Base-by-base conservation (phyloP, 306 rosid genomes). In the Canavalia gladiata region DNA sequence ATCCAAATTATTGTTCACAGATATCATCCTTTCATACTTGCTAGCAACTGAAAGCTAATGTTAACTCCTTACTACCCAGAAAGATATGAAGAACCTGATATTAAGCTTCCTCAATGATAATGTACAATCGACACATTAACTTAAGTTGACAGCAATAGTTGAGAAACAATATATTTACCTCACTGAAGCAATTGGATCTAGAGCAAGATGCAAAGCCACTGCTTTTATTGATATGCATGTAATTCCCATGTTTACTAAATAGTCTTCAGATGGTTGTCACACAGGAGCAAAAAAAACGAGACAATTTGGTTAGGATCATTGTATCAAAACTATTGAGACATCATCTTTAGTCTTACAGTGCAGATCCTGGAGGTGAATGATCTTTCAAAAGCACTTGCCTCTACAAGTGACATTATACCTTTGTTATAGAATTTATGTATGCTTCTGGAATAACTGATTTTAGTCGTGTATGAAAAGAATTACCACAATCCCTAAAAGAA, bases 361-460 rank as follows among this genome's bases (percentile, higher is more conserved):
- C 56, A 78, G 65, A 70, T 54, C n/a, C 6, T 33, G 39, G 46
- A 41, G 7, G 47, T 4, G 7, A 46, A 62, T 13, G 73, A 69
- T 62, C 68, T 25, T 50, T 9, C 37, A 70, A 62, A 25, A 39
- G 13, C 35, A 50, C 9, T 59, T 69, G 42, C 46, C 60, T 39
- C 60, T 41, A 45, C 63, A 34, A 75, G 49, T 49, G 35, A 81
- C 62, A 59, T 66, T 58, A 83, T 57, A 87, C 75, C 85, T 87
- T 87, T 25, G 64, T 70, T 34, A 87, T 84, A 76, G 91, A 89
- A 81, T 84, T 85, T 66, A 91, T 67, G 75, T 78, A 85, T 30
- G 86, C 90, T 79, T 88, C 94, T 33, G 93, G 88, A 69, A 89
- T 78, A 75, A 81, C 85, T 35, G 42, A 78, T 86, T 89, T 88